Base-by-base conservation (phyloP, 2,329 filamentous ascomycete species). In the Trichoderma lentiforme region DNA sequence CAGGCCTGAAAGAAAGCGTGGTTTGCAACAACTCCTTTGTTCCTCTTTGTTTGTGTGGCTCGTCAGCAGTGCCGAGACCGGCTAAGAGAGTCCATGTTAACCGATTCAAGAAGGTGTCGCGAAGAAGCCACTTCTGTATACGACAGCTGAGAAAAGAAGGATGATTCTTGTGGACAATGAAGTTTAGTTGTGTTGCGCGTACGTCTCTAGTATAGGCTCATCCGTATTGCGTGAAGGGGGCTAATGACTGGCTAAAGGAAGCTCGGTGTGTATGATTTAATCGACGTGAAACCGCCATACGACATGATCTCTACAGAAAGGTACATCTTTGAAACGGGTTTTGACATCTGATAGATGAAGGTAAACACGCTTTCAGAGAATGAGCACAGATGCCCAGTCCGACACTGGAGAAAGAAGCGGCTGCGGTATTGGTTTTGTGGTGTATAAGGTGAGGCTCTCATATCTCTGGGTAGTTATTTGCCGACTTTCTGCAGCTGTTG, bases 81-180 rank as follows among this genome's bases (percentile, higher is more conserved):
- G 32, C 65, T 47, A 68, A 34, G 28, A 34, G 28, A 24, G 12
- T 34, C 21, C 34, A n/a, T 56, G 63, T 61, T 60, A 61, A 67
- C 70, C 53, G 28, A 30, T 71, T 71, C 24, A 30, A 71, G 70
- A 67, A 67, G 53, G 70, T 66, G 70, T 57, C 39, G 70, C 63
- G 70, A 71, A 64, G 8, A 61, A 61, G 18, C 57, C 21, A 43
- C 63, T 26, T 39, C 6, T 71, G 26, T 61, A 57, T 30, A 26
- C 64, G 39, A 64, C 21, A 53, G 18, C 15, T 61, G 32, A 32
- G 47, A 8, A 4, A 66, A 28, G 62, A 36, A 67, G 66, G 66
- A 70, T 70, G 66, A 21, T 34, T 70, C 28, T 51, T 58, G 66
- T 53, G 57, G 34, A 51, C 57, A 51, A 62, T 26, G 66, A 61